phyloP scores from a whole-genome alignment of 2,329 filamentous ascomycete species.

The Paecilomyces formosus region DNA sequence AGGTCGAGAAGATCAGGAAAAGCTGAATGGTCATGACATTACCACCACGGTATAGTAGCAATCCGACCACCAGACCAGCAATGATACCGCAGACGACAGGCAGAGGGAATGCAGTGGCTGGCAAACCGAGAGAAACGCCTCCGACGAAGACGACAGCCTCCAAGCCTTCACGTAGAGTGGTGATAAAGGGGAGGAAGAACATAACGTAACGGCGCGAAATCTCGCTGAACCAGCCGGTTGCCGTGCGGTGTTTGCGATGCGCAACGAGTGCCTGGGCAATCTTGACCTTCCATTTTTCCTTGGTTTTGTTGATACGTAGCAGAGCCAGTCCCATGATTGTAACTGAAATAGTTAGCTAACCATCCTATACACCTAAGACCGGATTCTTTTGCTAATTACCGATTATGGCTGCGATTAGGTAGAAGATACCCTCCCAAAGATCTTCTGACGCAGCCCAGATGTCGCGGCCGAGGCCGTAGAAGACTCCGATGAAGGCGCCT shows the following conservation, averaged over 20 bases:
- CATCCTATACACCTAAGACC: too few relatives aligned
- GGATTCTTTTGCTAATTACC: conserved; percentile 23
- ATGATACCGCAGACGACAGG: conserved; percentile 49
- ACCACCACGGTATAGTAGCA: conserved; percentile 47
- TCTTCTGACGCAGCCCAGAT: conserved; percentile 62
- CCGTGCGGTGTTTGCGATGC: conserved; percentile 32
- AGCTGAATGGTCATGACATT: conserved; percentile 60
- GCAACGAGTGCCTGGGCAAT: conserved; percentile 62
- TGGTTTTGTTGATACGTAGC: conserved; percentile 72
- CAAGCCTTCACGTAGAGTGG: conserved; percentile 76
- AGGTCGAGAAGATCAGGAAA: conserved; percentile 77
- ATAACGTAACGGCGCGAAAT: conserved; percentile 67
- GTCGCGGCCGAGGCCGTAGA: conserved; percentile 63
- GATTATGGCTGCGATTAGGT: conserved; percentile 66
- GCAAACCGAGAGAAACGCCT: conserved; percentile 71
- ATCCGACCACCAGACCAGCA: conserved; percentile 61
- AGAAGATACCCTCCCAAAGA: conserved; percentile 76
- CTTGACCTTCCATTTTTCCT: conserved; percentile 82
- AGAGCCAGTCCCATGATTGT: conserved; percentile 72
- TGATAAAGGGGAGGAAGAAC: conserved; percentile 81
- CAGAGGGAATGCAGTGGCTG: conserved; percentile 69
- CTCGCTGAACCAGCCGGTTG: conserved; percentile 38
- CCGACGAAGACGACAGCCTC: conserved; percentile 83
- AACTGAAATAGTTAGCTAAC: conserved; percentile 28
- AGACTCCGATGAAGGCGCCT: conserved; percentile 61